phyloP scores from a whole-genome alignment of 495 filamentous ascomycete genomes.

The Hyphodiscus hymeniophilus region DNA sequence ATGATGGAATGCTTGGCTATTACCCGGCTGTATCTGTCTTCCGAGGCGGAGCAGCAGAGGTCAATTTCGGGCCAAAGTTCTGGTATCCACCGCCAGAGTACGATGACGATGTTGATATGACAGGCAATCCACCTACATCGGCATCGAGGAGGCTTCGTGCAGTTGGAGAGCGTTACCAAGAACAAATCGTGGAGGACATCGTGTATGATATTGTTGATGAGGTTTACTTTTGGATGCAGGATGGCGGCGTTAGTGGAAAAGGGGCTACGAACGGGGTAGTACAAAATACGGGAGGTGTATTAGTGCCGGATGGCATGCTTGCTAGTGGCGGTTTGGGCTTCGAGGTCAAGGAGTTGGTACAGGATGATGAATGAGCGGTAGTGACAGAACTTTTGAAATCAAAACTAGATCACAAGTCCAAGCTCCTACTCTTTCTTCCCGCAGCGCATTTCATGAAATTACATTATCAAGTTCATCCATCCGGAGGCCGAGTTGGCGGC shows the following conservation, averaged over 20 bases:
- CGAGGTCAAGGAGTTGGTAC: conserved; percentile 56
- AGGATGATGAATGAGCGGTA: conserved; percentile 45
- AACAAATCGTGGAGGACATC: conserved; percentile 93
- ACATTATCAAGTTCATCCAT: too few species aligned
- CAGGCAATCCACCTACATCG: conserved; percentile 21
- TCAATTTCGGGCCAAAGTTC: conserved; percentile 85
- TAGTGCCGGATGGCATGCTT: conserved; percentile 5
- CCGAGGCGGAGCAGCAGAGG: conserved; percentile 79
- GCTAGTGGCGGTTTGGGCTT: conserved; percentile 16
- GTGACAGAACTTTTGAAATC: too few species aligned
- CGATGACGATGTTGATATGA: conserved; percentile 44
- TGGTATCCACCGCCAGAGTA: conserved; percentile 67
- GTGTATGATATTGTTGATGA: conserved; percentile 90
- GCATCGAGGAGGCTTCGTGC: conserved; percentile 34
- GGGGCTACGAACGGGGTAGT: conserved; percentile 29
- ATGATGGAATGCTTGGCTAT: conserved; percentile 92
- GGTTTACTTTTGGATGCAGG: conserved; percentile 69
- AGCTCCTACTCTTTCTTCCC: too few species aligned
- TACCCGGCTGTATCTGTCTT: conserved; percentile 92
- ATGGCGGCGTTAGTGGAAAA: conserved; percentile 42
- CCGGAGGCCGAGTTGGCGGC: too few species aligned
- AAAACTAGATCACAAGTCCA: too few species aligned
- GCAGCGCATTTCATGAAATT: too few species aligned
- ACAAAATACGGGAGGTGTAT: conserved; percentile 18
- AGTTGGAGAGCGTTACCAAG: conserved; percentile 74